Base-by-base conservation (phyloP, 139 green algal genomes). In the Diplosphaera chodatii region DNA sequence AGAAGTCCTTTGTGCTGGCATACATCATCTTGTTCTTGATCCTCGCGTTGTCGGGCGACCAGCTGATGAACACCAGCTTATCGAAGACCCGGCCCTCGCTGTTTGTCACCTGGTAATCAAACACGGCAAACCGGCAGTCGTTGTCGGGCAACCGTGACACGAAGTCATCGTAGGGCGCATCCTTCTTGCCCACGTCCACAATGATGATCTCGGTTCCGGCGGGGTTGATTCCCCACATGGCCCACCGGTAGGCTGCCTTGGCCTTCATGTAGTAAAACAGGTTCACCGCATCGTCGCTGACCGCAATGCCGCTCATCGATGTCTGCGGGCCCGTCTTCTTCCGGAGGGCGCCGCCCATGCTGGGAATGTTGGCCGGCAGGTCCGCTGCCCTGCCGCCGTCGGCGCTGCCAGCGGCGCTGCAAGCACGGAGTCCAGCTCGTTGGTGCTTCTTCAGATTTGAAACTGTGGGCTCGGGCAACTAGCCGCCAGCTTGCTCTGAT, bases 21-120 rank as follows among this genome's bases (percentile, higher is more conserved):
- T 95, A 96, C 88, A 96, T 94, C 89, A 96, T 95, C 78, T 95
- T 96, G 65, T 75, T 64, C 71, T 90, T 91, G 40, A 89, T 88
- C 8, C 65, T 76, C 27, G 84, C 82, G 29, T 70, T 72, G 30
- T 94, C 87, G 30, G 91, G 89, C 4, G 88, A 87, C 89, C 91
- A 96, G 74, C 89, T 88, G 28, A 95, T 40, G 69, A 96, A 96
- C 4, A 96, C 82, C 15, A 96, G 78, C 80, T 95, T 95, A 74
- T 89, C 88, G 72, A 90, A 79, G 4, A 80, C 77, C 65, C 88
- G 84, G 32, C 84, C 79, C 22, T 96, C 91, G 13, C 73, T 69
- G 41, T 85, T 91, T 6, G 67, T 76, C 77, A 90, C 91, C 27
- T 88, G 79, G 66, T 91, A 93, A 78, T 96, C 91, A 64, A 85